Conservation (phyloP, 2,329 filamentous ascomycete species). For the Exophiala mesophila region DNA sequence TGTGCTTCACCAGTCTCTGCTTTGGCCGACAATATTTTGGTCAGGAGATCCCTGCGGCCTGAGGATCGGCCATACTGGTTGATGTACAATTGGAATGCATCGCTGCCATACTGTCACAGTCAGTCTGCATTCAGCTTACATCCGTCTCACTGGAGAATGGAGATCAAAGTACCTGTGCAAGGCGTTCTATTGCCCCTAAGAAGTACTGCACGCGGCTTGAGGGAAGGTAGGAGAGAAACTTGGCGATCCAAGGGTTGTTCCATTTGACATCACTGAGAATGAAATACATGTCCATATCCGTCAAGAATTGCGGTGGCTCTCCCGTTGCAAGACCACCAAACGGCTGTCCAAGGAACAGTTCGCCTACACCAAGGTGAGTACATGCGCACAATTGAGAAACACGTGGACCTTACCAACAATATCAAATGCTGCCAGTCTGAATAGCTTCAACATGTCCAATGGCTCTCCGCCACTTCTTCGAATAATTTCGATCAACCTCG, state of each 20-base stretch:
- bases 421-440: conserved; percentile 15
- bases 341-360: conserved; percentile 12
- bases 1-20: conserved; percentile 1
- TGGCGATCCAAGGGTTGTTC: conserved; percentile 5
- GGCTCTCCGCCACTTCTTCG: conserved; percentile 14
- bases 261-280: conserved; percentile 6
- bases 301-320: conserved; percentile 6
- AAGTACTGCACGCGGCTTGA: conserved; percentile 4
- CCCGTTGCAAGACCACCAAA: conserved; percentile 7
- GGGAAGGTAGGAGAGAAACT: background rate
- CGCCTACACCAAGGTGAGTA: conserved; percentile 3
- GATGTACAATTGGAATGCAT: conserved; percentile 9
- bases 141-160: background rate
- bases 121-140: too few species aligned
- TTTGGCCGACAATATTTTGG: conserved; percentile 10
- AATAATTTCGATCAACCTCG: conserved; percentile 24
- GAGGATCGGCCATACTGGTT: conserved; percentile 7
- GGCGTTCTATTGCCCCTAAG: conserved; percentile 4
- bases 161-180: conserved; percentile 2
- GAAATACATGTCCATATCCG: conserved; percentile 8
- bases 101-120: conserved; percentile 11
- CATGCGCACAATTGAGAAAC: too few species aligned
- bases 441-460: conserved; percentile 8
- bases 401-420: conserved; percentile 8
- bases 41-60: conserved; percentile 14